Percentiles rank a stretch among this genome's conserved stretches.
These are phyloP conservation scores for Cercospora citrullina DNA, from an alignment of 2,329 filamentous ascomycete species.

Conservation along the genomic window DNA sequence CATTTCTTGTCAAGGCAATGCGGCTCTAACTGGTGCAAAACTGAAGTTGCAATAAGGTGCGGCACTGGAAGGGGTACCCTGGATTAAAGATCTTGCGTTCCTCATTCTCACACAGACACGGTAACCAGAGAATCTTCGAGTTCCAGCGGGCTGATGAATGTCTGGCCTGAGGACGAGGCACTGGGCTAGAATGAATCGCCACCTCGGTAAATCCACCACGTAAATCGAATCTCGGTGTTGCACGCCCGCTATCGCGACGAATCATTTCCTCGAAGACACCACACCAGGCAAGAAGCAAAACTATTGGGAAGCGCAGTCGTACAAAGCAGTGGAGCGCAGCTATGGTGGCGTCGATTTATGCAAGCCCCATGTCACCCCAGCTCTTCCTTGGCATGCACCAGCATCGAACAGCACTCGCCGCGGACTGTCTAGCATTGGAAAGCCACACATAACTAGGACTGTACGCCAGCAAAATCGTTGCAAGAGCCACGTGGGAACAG, in stretches of 20 bases:
- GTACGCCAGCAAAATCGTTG: background rate
- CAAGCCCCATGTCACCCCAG: background rate
- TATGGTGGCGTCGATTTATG: background rate
- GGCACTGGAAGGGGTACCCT: background rate
- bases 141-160: background rate
- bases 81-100: background rate
- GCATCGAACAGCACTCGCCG: background rate
- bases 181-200: background rate
- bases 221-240: background rate
- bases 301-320: background rate
- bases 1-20: background rate
- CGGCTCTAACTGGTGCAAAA: background rate
- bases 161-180: background rate
- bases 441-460: background rate
- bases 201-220: background rate
- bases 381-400: background rate
- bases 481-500: background rate
- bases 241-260: background rate
- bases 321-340: background rate
- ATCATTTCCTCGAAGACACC: background rate
- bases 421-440: background rate
- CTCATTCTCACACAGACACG: background rate
- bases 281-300: background rate
- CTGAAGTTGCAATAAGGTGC: slow-evolving; percentile 20
- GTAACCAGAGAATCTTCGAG: background rate